A percentile compares a stretch with the other conserved stretches of the same genome.
These are phyloP conservation scores for Alopecurus myosuroides DNA, from an alignment of 176 grass and related monocot species.

Conservation along the genomic window DNA sequence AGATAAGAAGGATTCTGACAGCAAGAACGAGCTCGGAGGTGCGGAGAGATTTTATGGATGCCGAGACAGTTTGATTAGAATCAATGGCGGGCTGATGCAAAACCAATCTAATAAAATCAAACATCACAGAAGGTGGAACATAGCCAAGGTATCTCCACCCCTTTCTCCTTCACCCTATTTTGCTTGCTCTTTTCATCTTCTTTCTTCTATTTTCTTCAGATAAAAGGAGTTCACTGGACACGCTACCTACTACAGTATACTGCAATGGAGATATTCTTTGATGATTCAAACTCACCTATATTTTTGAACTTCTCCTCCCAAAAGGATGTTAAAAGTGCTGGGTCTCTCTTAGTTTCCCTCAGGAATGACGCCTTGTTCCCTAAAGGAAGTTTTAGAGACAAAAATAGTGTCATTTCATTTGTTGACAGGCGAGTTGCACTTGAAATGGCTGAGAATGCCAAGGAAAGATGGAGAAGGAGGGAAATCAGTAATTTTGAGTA, in stretches of 20 bases:
- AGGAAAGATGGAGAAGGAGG: constrained; percentile 91
- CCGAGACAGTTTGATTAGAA: constrained; percentile 45
- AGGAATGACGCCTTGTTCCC: constrained; percentile 92
- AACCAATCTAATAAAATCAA: constrained; percentile 78
- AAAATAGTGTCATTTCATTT: constrained; percentile 80
- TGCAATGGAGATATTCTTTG: constrained; percentile 92
- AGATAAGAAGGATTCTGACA: constrained; percentile 61
- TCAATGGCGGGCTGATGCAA: constrained; percentile 36
- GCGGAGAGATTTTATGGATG: constrained; percentile 52
- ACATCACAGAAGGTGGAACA: constrained; percentile 87
- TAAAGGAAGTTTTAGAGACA: constrained; percentile 78
- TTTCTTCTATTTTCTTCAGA: constrained; percentile 47
- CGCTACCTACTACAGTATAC: constrained; percentile 92
- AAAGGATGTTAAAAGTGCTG: constrained; percentile 87
- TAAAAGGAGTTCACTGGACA: constrained; percentile 96
- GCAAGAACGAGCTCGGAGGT: constrained; percentile 56
- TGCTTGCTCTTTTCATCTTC: neutral
- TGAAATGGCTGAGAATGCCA: constrained; percentile 88
- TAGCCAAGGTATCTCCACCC: constrained; percentile 46
- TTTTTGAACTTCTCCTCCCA: constrained; percentile 92
- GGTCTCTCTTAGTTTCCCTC: constrained; percentile 78
- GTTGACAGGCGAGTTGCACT: constrained; percentile 72
- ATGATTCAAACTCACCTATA: constrained; percentile 71
- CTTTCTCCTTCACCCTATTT: neutral
- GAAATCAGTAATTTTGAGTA: constrained; percentile 98